Evolutionary conservation across 177 flowering plant species (phyloP), one percentile per base, ranked within the genome.

Genomic region (Tripterygium wilfordii): DNA sequence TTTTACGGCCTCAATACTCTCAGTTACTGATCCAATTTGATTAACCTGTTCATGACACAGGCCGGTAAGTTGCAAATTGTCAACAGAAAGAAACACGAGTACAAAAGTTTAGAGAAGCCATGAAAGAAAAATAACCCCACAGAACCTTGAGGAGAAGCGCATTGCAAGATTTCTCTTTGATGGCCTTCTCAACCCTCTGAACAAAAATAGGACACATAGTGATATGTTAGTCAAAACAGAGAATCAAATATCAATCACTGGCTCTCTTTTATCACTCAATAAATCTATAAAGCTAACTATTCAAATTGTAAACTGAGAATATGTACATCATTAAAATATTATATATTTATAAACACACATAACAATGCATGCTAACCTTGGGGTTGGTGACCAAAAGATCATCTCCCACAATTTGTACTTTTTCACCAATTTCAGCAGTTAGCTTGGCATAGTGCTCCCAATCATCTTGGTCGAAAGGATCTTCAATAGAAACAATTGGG

Each of bases 401-500:
- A 55, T 87, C 96, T 57, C 96, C 96, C 10, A 87, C 96, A 56
- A 87, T 84, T 56, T 84, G 96, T 29, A 87, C 88, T 60, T 74
- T 20, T 5, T 70, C 70, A 25, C 96, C 96, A 53, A 65, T 50
- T 67, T 88, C 96, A 38, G 49, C 33, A 16, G 96, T 88, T 17
- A 88, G 5, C 56, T 77, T 85, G 19, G 74, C 36, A 22, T 88
- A 88, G 76, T 77, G 80, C 53, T 71, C 86, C 96, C 96, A 88
- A 79, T 88, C 96, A 68, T 88, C 96, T 42, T 88, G 96, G 66
- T 88, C 96, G 58, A 88, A 88, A 28, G 96, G 96, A 54, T 88
- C 96, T 61, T 88, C 96, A 52, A 88, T 85, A 4, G 96, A 88
- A 3, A 79, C 86, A 64, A 88, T 88, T 9, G 96, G 96, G 62